Percentiles rank a stretch among this genome's conserved stretches.
These are phyloP conservation scores for Heterococcus sp. DNA, from an alignment of 108 stramenopile species.

Conservation along the genomic window DNA sequence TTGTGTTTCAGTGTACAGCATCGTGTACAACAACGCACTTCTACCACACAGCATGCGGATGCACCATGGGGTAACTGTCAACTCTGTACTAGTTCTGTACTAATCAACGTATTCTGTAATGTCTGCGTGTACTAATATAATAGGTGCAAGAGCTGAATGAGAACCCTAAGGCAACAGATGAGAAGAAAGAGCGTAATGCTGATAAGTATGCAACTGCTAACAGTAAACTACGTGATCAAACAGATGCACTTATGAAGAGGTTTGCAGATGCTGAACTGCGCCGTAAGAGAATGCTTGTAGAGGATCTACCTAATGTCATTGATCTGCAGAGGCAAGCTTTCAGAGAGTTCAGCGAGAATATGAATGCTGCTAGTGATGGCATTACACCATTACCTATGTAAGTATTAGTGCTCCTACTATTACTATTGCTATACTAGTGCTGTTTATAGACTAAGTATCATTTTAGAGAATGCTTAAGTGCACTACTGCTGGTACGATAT, in stretches of 20 bases:
- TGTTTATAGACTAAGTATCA: too few relatives aligned
- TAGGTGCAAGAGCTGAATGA: slow-evolving; percentile 31
- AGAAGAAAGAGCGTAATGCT: slow-evolving; percentile 29
- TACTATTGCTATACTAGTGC: background rate
- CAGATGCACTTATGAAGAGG: slow-evolving; percentile 22
- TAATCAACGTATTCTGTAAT: too few relatives aligned
- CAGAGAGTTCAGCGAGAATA: background rate
- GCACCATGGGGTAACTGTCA: too few relatives aligned
- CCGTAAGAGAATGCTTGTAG: background rate
- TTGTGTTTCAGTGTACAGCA: too few relatives aligned
- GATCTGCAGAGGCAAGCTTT: background rate
- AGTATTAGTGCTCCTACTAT: background rate
- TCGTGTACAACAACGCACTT: too few relatives aligned
- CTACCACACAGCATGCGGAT: too few relatives aligned
- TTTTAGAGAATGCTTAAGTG: too few relatives aligned
- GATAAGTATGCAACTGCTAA: slow-evolving; percentile 16
- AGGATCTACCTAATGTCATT: background rate
- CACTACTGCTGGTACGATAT: too few relatives aligned
- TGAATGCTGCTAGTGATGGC: background rate
- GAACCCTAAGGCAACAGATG: slow-evolving; percentile 27
- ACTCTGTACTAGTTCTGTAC: too few relatives aligned
- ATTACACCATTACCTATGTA: background rate
- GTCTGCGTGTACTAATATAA: too few relatives aligned
- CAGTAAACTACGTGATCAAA: slow-evolving; percentile 11
- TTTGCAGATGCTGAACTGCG: slow-evolving; percentile 22